Percentiles rank a stretch among this genome's conserved stretches.
Evolutionary conservation across 805 yeast genomes (phyloP).

Genomic region (Priceomyces carsonii): DNA sequence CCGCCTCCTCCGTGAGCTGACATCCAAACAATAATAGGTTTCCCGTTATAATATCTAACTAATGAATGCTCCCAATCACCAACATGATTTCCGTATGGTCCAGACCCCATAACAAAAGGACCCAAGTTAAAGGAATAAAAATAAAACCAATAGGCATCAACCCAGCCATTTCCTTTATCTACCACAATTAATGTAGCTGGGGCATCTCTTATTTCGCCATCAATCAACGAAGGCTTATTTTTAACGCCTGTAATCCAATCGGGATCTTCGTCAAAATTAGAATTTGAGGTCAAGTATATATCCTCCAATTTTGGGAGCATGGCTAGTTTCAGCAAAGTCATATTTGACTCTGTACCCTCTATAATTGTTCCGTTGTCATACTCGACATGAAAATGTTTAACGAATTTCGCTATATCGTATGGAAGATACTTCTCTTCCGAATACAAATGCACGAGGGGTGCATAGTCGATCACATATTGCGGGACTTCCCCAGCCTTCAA

Average conservation of each 20-base stretch:
- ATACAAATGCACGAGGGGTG: conserved; percentile 83
- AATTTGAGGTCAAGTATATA: conserved; percentile 62
- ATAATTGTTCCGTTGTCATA: conserved; percentile 48
- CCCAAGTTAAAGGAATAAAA: conserved; percentile 94
- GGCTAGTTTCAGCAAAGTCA: conserved; percentile 36
- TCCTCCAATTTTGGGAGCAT: conserved; percentile 26
- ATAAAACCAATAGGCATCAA: conserved; percentile 95
- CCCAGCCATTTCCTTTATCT: conserved; percentile 93
- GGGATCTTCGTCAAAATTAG: conserved; percentile 71
- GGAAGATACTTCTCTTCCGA: conserved; percentile 88
- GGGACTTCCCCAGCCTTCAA: conserved; percentile 61
- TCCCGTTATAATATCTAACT: conserved; percentile 78
- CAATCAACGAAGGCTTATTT: conserved; percentile 67
- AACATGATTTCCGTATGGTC: conserved; percentile 95
- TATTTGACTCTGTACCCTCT: conserved; percentile 30
- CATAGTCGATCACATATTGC: conserved; percentile 57
- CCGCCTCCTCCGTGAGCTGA: conserved; percentile 98
- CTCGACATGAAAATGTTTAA: conserved; percentile 61
- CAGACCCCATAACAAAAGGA: conserved; percentile 95
- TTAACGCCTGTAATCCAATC: conserved; percentile 80
- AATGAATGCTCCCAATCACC: conserved; percentile 98
- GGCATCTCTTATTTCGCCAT: conserved; percentile 72
- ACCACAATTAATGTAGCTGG: conserved; percentile 82
- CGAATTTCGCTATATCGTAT: conserved; percentile 72
- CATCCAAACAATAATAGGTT: conserved; percentile 90